phyloP scores from a whole-genome alignment of 176 grass and related monocot species.

The Canna indica region DNA sequence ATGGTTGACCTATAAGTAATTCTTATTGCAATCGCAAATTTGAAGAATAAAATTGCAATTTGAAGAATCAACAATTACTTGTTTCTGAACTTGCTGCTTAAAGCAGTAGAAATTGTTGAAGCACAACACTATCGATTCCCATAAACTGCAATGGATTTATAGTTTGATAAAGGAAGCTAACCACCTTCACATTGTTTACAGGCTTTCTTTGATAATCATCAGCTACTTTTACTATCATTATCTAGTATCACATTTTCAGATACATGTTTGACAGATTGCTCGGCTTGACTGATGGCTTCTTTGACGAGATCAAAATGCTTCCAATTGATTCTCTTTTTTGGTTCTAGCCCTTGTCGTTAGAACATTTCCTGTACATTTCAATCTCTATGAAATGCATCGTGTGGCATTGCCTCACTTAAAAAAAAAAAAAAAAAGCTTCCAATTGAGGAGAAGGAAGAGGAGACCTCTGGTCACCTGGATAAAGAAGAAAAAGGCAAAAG shows the following conservation, averaged over 20 bases:
- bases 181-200: not conserved
- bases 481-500: conserved; percentile 19
- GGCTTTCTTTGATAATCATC: not conserved
- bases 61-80: too few species aligned
- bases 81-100: not conserved
- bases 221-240: not conserved
- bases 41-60: too few species aligned
- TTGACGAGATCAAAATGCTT: conserved; percentile 40
- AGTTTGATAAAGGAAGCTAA: not conserved
- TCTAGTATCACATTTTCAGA: not conserved
- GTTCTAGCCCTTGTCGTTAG: too few species aligned
- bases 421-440: conserved; percentile 40
- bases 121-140: not conserved
- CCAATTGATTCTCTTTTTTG: too few species aligned
- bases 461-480: conserved; percentile 1
- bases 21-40: not conserved
- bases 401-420: too few species aligned
- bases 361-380: too few species aligned
- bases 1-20: not conserved
- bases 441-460: conserved; percentile 28
- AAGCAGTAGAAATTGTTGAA: not conserved
- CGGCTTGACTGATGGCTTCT: conserved; percentile 32
- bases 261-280: conserved; percentile 28
- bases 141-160: not conserved
- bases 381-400: too few species aligned